Base-by-base conservation (phyloP, 2,329 filamentous ascomycete genomes). In the Cytospora piceicola region DNA sequence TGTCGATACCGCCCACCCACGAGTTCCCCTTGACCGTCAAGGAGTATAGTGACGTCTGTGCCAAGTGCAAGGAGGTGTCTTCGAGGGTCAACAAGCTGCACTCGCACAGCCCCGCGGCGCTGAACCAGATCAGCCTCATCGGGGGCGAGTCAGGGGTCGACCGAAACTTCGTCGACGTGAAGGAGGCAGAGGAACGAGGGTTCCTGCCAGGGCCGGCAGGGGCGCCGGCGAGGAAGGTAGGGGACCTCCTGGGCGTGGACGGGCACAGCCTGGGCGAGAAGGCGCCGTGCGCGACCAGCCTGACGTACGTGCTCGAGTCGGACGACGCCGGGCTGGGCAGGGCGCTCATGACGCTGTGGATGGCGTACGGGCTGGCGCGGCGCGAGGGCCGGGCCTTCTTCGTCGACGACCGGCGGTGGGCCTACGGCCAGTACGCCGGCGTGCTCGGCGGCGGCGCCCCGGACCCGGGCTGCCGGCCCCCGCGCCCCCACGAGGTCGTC, bases 341-440 rank as follows among this genome's bases (percentile, higher is more conserved):
- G 69, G 88, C 90, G 1, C 77, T 97, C 66, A 88, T 96, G 84
- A 85, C 89, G 73, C 75, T 96, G 64, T 97, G 93, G 92, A 90
- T 90, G 72, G 89, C 92, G 30, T 96, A 95, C 74, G 91, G 91
- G 4, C 78, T 96, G 62, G 92, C 93, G 2, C 82, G 89, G 73
- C 85, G 88, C 66, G 90, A 96, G 74, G 86, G 85, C 17, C 83
- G 92, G 29, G 82, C 87, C 0, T 96, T 96, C 77, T 96, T 96
- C 78, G 82, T 96, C 68, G 92, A 96, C 71, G 93, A 96, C 76
- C 87, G 90, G 8, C 84, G 89, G 70, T 96, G 93, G 89, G 88
- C 90, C 1, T 95, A 95, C 71, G 93, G 93, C 12, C 82, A 83
- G 60, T 96, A 92, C 73, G 83, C 83, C 0, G 83, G 86, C 59